Evolutionary conservation across 73 alveolate species (phyloP), one percentile per base, ranked within the genome.

Genomic region (Paramecium pentaurelia): DNA sequence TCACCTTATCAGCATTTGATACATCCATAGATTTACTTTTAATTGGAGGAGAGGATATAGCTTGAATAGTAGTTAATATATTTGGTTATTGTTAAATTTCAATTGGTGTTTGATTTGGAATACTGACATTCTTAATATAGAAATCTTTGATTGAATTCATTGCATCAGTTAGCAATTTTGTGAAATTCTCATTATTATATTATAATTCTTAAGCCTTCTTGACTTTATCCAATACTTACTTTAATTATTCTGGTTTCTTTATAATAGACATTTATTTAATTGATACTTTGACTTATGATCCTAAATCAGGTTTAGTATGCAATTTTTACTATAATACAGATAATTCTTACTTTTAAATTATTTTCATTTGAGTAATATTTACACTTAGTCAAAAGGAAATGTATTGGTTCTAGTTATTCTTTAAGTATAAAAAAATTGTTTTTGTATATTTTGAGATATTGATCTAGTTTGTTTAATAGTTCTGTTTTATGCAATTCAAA

Each of bases 301-400:
- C 91, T 47, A 80, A 80, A 27, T 28, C 71, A 7, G 91, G 75
- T 11, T 80, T 27, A 18, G 91, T 45, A 80, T 80, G 91, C 8
- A 80, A 80, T 80, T 80, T 80, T 75, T 38, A 16, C 88, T 75
- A 75, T 27, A 3, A 75, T 75, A 38, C 0, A 75, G 20, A 38
- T 11, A 14, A 75, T 3, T 0, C 6, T 36, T 44, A 80, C 77
- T 47, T 49, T 42, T 8, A 80, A 37, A 16, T 80, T 80, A 11
- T 80, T 80, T 12, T 80, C 91, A 44, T 80, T 80, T 22, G 58
- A 54, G 45, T 45, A 80, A 28, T 80, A 80, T 80, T 49, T 80
- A 25, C 91, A 80, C 27, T 80, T 80, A 8, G 44, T 44, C 16
- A 80, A 12, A 45, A 80, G 45, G 58, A 80, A 80, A 28, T 49